Conservation (phyloP, 164 flowering plant species). For the Taxillus chinensis region DNA sequence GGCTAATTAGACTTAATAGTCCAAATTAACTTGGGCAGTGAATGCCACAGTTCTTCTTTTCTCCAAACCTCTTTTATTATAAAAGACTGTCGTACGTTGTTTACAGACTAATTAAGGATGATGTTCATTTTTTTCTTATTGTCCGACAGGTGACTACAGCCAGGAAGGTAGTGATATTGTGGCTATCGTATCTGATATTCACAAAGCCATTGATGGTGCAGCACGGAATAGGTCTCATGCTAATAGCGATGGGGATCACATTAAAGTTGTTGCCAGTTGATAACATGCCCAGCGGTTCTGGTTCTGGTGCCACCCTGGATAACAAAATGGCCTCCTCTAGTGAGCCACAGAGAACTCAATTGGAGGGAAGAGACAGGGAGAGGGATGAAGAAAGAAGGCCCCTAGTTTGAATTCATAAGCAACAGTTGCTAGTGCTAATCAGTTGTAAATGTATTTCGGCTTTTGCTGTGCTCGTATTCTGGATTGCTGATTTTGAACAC, state of each 20-base stretch:
- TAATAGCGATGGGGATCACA: conserved; percentile 76
- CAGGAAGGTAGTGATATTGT: conserved; percentile 78
- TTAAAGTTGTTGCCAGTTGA: conserved; percentile 72
- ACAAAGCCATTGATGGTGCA: conserved; percentile 92
- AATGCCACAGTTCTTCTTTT: too few relatives aligned
- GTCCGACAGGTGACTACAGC: conserved; percentile 69
- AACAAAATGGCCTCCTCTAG: neutral
- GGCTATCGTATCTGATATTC: conserved; percentile 80
- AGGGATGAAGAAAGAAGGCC: conserved; percentile 41
- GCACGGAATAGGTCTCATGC: conserved; percentile 75
- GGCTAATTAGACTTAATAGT: too few relatives aligned
- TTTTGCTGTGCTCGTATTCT: neutral
- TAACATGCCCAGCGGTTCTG: conserved; percentile 17
- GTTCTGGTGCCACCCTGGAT: conserved; percentile 5
- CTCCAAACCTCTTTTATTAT: too few relatives aligned
- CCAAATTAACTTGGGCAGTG: too few relatives aligned
- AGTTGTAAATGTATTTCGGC: neutral
- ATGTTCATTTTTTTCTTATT: too few relatives aligned
- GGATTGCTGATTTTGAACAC: too few relatives aligned
- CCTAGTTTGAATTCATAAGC: conserved; percentile 20
- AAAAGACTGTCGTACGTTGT: too few relatives aligned
- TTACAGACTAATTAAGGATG: too few relatives aligned
- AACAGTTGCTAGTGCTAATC: neutral
- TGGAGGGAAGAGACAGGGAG: neutral
- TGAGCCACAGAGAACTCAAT: conserved; percentile 9